phyloP scores from a whole-genome alignment of 2,329 filamentous ascomycete genomes.

The Aspergillus hiratsukae region DNA sequence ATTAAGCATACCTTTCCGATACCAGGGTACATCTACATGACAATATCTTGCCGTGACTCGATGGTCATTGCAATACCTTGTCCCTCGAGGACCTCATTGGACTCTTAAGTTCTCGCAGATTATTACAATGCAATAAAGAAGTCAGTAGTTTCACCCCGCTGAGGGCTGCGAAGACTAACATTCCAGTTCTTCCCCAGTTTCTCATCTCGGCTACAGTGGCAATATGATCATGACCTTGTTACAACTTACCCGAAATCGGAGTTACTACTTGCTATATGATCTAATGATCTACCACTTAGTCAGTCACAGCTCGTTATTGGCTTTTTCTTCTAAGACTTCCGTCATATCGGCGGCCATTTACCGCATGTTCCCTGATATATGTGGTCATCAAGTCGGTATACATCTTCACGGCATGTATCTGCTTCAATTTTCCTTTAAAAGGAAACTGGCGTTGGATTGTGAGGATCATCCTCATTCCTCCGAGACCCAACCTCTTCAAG shows the following conservation, averaged over 20 bases:
- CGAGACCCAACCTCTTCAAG: conserved; percentile 10
- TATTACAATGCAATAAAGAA: background rate
- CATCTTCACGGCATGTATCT: conserved; percentile 1
- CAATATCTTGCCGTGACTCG: conserved; percentile 16
- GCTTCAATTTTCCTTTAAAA: conserved; percentile 4
- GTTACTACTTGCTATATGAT: background rate
- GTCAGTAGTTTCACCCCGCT: background rate
- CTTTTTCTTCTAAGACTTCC: background rate
- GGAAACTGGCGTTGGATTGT: conserved; percentile 13
- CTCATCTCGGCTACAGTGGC: background rate
- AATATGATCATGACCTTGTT: background rate
- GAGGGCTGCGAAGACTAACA: background rate
- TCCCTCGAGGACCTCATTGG: conserved; percentile 2
- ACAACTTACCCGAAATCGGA: background rate
- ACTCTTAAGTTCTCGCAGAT: background rate
- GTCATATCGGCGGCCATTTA: background rate
- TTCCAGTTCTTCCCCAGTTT: background rate
- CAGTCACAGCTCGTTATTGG: too few relatives aligned
- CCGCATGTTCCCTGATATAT: background rate
- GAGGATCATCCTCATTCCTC: conserved; percentile 19
- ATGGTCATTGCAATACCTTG: conserved; percentile 31
- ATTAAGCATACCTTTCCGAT: background rate
- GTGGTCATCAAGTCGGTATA: background rate
- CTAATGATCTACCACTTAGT: background rate
- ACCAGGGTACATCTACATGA: background rate